Conservation (phyloP, 345 rosid genomes). For the Noccaea bulbosa region DNA sequence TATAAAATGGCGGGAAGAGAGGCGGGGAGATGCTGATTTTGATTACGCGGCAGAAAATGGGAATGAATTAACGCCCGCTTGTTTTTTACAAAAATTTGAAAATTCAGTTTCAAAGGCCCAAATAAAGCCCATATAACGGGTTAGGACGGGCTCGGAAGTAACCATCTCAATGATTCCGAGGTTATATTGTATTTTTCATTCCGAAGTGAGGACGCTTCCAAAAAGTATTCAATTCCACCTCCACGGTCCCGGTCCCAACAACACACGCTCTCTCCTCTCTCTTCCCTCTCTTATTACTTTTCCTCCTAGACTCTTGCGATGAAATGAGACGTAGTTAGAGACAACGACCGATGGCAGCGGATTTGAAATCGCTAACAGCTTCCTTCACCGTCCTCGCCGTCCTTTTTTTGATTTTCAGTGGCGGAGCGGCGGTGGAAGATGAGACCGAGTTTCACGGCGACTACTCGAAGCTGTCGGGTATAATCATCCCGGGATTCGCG, state of each 20-base stretch:
- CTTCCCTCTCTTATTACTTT: conserved; percentile 29
- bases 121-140: conserved; percentile 30
- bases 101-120: conserved; percentile 29
- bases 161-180: background rate
- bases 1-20: conserved; percentile 37
- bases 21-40: conserved; percentile 41
- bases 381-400: conserved; percentile 23
- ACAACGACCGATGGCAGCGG: conserved; percentile 39
- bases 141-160: background rate
- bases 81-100: conserved; percentile 31
- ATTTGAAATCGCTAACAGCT: conserved; percentile 31
- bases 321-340: conserved; percentile 32
- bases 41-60: conserved; percentile 32
- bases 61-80: conserved; percentile 34
- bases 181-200: background rate
- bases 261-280: conserved; percentile 22
- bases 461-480: conserved; percentile 83
- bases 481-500: conserved; percentile 97
- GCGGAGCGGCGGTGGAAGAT: conserved; percentile 30
- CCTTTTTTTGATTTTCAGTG: conserved; percentile 13
- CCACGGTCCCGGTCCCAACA: conserved; percentile 30
- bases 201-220: conserved; percentile 32
- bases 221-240: conserved; percentile 35
- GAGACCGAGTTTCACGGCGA: conserved; percentile 58
- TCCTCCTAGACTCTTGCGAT: conserved; percentile 39